phyloP scores from a whole-genome alignment of 805 yeast species.

The Spencermartinsiella europaea region DNA sequence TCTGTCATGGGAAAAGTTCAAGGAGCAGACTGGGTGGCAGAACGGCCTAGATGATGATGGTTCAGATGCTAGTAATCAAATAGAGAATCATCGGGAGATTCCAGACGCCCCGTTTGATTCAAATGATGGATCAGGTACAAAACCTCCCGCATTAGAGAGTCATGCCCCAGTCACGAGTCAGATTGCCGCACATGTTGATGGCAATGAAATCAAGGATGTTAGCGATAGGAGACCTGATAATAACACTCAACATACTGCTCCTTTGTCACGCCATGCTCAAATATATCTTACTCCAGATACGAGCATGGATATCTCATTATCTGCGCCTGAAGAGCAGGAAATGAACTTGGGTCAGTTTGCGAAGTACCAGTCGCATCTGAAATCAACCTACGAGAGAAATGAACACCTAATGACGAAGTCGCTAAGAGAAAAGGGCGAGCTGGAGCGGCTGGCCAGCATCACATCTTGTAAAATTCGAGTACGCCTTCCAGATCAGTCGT shows the following conservation, averaged over 20 bases:
- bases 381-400: constrained; percentile 35
- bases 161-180: not conserved
- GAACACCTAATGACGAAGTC: constrained; percentile 42
- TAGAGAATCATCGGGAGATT: too few species aligned
- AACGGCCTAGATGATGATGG: not conserved
- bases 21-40: constrained; percentile 4
- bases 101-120: not conserved
- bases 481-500: constrained; percentile 53
- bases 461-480: constrained; percentile 42
- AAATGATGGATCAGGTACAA: not conserved
- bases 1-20: constrained; percentile 15
- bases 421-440: constrained; percentile 33
- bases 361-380: constrained; percentile 46
- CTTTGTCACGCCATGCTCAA: not conserved
- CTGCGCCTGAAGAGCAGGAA: constrained; percentile 39
- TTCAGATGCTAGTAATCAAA: not conserved
- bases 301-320: constrained; percentile 16
- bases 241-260: not conserved
- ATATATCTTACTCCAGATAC: not conserved
- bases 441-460: constrained; percentile 24
- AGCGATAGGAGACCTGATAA: not conserved
- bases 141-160: too few species aligned
- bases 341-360: constrained; percentile 50
- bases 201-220: not conserved
- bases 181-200: not conserved